Evolutionary conservation across 2,329 filamentous ascomycete genomes (phyloP).

Genomic region (Colletotrichum sp.): DNA sequence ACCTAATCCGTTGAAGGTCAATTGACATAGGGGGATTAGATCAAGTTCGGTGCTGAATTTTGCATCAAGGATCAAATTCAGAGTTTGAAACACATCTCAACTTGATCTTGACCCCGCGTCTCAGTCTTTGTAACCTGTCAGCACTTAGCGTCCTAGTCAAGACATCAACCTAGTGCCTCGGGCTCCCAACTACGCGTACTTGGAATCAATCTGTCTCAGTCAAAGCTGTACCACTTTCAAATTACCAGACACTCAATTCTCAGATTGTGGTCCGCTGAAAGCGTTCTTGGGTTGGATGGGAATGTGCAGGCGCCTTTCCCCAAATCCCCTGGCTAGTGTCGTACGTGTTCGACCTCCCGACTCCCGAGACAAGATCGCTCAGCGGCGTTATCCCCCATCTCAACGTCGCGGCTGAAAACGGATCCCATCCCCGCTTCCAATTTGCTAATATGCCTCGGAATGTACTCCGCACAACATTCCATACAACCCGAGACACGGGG

Average conservation of each 20-base stretch:
- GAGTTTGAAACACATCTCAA: neutral
- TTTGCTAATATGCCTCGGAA: neutral
- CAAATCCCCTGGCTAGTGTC: neutral
- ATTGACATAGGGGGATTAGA: too few relatives aligned
- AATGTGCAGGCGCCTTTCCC: neutral
- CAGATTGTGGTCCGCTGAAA: neutral
- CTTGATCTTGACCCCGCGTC: neutral
- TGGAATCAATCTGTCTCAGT: neutral
- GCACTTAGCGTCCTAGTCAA: neutral
- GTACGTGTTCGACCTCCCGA: neutral
- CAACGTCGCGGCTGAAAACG: neutral
- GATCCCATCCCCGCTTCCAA: accelerated
- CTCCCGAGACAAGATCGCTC: neutral
- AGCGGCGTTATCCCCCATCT: neutral
- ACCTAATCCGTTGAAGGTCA: too few relatives aligned
- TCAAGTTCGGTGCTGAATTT: accelerated
- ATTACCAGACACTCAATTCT: accelerated
- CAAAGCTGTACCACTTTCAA: accelerated
- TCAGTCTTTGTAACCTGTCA: neutral
- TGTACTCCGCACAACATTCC: neutral
- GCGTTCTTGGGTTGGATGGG: neutral
- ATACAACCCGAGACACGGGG: neutral
- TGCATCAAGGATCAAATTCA: too few relatives aligned
- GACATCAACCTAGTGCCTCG: neutral
- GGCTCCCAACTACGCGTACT: neutral